Evolutionary conservation across 1,139 yeast genomes (phyloP), one percentile per base, ranked within the genome.

Genomic region (Pichia sp.): DNA sequence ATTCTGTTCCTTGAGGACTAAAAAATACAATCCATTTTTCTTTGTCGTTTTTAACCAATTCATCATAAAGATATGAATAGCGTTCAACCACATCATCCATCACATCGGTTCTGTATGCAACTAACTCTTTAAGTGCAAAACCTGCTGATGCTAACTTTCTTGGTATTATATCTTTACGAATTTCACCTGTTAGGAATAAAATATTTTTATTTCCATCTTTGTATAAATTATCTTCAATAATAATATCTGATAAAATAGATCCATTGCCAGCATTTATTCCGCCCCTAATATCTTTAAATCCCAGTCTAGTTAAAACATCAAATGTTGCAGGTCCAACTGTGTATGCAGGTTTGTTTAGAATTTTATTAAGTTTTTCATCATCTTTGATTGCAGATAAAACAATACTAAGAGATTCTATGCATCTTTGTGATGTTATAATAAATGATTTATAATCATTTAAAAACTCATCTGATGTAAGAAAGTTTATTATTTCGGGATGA

Each of bases 251-350:
- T 36, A 92, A 64, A 2, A 74, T 69, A 6, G 73, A 65, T 0
- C 97, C 97, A 60, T 87, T 89, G 0, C 97, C 97, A 1, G 96
- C 87, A 9, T 76, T 65, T 2, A 60, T 62, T 0, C 90, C 95
- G 3, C 97, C 97, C 48, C 78, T 65, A 0, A 92, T 74, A 51
- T 80, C 73, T 1, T 50, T 58, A 58, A 89, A 90, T 1, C 96
- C 96, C 29, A 79, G 65, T 6, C 70, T 67, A 4, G 60, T 53
- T 20, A 90, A 64, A n/a, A 83, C 78, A 23, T 69, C 68, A 25
- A 73, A 74, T 0, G 97, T 90, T 0, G 96, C 92, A 1, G 96
- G 96, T 0, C 97, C 97, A 6, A 92, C 97, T 0, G 97, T 87
- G 57, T 82, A 92, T 0, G 82, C 82, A 0, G 81, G 74, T 55